Conservation (phyloP, 2,329 filamentous ascomycete genomes). For the Acephala macrosclerotiorum region DNA sequence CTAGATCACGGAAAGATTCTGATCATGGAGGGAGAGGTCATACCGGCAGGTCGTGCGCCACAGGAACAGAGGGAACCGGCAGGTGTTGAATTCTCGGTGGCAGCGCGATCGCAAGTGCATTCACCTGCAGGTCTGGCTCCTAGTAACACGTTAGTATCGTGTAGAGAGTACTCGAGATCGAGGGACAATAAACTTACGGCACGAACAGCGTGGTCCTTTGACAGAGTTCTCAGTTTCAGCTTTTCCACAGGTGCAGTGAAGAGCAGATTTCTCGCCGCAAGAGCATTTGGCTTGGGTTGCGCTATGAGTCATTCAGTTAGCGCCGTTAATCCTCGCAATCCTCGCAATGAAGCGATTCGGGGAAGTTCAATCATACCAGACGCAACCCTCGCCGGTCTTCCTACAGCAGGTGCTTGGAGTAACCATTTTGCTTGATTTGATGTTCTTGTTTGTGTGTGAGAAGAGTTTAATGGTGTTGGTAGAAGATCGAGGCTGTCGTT, state of each 20-base stretch:
- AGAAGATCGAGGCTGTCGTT: not conserved
- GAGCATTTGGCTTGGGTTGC: conserved; percentile 78
- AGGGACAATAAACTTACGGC: conserved; percentile 61
- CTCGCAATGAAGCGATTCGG: not conserved
- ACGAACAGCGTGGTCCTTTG: conserved; percentile 79
- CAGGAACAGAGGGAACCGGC: conserved; percentile 75
- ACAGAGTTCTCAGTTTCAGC: conserved; percentile 77
- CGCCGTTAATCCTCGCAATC: not conserved
- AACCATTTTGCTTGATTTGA: conserved; percentile 35
- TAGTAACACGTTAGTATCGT: conserved; percentile 24
- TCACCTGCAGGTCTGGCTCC: conserved; percentile 75
- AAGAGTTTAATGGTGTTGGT: conserved; percentile 7
- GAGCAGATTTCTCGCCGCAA: conserved; percentile 86
- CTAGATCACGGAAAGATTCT: not conserved
- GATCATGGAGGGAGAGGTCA: conserved; percentile 43
- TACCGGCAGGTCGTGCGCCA: conserved; percentile 76
- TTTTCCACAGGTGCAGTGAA: conserved; percentile 87
- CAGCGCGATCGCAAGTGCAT: conserved; percentile 81
- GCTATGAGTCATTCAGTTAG: conserved; percentile 40
- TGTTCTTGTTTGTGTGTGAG: conserved; percentile 11
- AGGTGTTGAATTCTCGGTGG: conserved; percentile 70
- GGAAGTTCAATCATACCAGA: conserved; percentile 37
- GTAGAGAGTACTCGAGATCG: not conserved
- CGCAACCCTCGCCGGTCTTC: conserved; percentile 42
- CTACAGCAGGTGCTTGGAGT: conserved; percentile 43